A percentile compares a stretch with the other conserved stretches of the same genome.
These are phyloP conservation scores for Tylopilus balloui DNA, from an alignment of 768 basidiomycete genomes.

Conservation along the genomic window DNA sequence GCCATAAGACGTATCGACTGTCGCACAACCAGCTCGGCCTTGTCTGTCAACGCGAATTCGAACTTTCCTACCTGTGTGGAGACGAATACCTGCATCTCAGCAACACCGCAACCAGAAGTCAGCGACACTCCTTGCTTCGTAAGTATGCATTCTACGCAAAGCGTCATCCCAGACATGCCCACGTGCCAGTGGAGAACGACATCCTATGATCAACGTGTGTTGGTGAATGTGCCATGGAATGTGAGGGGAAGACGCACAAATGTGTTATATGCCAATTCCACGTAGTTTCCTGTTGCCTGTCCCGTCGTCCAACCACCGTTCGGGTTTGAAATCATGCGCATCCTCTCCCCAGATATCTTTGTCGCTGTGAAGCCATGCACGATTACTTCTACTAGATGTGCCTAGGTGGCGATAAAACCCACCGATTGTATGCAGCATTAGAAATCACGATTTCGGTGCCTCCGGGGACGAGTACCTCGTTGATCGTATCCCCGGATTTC, in stretches of 20 bases:
- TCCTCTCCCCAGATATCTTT: constrained; percentile 30
- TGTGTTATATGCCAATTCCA: constrained; percentile 28
- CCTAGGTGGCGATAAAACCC: background rate
- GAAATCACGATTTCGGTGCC: no score
- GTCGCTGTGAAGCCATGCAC: constrained; percentile 14
- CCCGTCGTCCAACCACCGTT: background rate
- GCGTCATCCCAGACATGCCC: constrained; percentile 31
- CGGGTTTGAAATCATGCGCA: background rate
- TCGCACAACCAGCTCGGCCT: constrained; percentile 23
- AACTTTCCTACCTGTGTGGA: constrained; percentile 49
- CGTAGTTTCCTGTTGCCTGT: constrained; percentile 19
- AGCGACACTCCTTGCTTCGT: background rate
- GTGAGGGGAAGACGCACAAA: constrained; percentile 17
- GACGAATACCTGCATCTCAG: constrained; percentile 58
- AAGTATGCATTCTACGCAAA: constrained; percentile 26
- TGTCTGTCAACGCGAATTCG: constrained; percentile 40
- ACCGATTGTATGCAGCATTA: constrained; percentile 56
- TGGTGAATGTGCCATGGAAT: background rate
- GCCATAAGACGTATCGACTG: constrained; percentile 33
- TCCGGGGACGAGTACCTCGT: no score
- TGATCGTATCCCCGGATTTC: no score
- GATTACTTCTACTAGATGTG: no score
- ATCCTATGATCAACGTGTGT: constrained; percentile 16
- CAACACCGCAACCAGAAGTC: constrained; percentile 25
- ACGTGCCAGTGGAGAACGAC: constrained; percentile 26